These are phyloP conservation scores for Ormosia semicastrata DNA, from an alignment of 306 rosid genomes.

Conservation along the genomic window DNA sequence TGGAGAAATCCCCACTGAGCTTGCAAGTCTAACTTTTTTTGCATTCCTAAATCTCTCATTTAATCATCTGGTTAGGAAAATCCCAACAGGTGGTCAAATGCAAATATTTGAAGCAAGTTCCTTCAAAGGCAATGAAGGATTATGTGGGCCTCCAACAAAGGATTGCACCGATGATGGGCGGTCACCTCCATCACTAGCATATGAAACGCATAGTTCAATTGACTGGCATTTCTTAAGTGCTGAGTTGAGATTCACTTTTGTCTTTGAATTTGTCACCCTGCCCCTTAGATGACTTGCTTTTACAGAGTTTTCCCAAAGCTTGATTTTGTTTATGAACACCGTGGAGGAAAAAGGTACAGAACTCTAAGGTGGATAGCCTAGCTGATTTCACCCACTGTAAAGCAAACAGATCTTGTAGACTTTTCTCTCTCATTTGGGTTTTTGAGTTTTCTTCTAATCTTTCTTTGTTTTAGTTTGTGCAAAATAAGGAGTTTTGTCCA, in stretches of 20 bases:
- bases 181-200: background rate
- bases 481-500: too few relatives aligned
- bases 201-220: background rate
- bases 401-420: too few relatives aligned
- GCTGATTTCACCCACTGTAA: background rate
- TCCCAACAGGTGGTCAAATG: constrained; percentile 28
- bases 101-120: constrained; percentile 18
- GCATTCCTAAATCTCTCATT: constrained; percentile 25
- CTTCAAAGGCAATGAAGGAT: constrained; percentile 23
- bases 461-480: too few relatives aligned
- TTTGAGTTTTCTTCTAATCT: too few relatives aligned
- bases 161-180: background rate
- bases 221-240: background rate
- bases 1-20: constrained; percentile 28
- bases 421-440: too few relatives aligned
- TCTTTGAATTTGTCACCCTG: background rate
- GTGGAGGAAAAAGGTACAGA: background rate
- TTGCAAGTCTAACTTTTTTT: constrained; percentile 27
- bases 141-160: background rate
- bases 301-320: background rate
- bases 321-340: background rate
- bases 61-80: constrained; percentile 31
- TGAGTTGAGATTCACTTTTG: background rate
- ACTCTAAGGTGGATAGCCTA: background rate
- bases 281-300: background rate